phyloP scores from a whole-genome alignment of 257 asterid species.

The Capsicum baccatum region DNA sequence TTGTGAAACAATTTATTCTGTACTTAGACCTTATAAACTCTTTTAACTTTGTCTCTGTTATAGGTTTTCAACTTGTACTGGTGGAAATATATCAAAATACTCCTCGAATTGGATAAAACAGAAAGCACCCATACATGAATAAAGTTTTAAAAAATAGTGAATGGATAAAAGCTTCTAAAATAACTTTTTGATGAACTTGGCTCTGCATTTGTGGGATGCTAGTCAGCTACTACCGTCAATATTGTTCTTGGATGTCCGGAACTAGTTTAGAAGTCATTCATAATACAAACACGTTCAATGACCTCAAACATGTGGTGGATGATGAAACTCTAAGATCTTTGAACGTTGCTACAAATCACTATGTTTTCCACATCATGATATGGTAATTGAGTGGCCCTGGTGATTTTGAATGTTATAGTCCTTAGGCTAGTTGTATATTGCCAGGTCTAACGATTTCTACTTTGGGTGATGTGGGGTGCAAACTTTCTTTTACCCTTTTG shows the following conservation, averaged over 20 bases:
- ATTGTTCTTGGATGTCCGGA: background rate
- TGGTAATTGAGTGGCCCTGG: background rate
- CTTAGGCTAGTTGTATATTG: background rate
- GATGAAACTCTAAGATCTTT: background rate
- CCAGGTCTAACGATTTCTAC: background rate
- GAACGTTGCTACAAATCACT: background rate
- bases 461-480: background rate
- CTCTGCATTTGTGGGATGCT: background rate
- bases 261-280: background rate
- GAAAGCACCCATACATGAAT: background rate
- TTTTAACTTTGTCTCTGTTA: background rate
- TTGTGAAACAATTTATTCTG: background rate
- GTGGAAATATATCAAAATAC: background rate
- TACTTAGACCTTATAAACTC: background rate
- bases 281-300: background rate
- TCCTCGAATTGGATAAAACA: background rate
- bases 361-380: background rate
- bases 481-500: background rate
- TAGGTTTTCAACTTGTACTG: background rate
- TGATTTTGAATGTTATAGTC: background rate
- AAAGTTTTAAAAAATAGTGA: background rate
- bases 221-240: background rate
- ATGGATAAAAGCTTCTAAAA: background rate
- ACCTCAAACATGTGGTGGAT: background rate
- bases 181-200: background rate